These are phyloP conservation scores for Dimocarpus longan DNA, from an alignment of 345 rosid genomes.

Conservation along the genomic window DNA sequence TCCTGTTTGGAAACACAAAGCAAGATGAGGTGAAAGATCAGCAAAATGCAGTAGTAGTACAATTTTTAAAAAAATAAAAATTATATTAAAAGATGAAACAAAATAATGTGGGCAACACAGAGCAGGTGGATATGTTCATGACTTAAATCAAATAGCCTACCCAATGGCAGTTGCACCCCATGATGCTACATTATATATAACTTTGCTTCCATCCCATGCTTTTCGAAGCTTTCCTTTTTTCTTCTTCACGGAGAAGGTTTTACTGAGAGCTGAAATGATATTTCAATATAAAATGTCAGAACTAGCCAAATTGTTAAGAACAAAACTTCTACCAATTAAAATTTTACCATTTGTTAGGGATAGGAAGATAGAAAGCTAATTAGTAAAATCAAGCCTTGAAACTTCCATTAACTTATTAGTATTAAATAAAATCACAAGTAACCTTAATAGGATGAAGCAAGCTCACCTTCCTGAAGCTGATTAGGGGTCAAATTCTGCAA, in stretches of 20 bases:
- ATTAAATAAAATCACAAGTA: background rate
- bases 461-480: slow-evolving; percentile 94
- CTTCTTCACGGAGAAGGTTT: slow-evolving; percentile 81
- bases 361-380: background rate
- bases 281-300: slow-evolving; percentile 18
- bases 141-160: slow-evolving; percentile 37
- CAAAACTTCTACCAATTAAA: slow-evolving; percentile 8
- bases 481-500: slow-evolving; percentile 82
- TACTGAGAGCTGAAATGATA: slow-evolving; percentile 69
- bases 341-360: background rate
- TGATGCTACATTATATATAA: slow-evolving; percentile 87
- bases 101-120: background rate
- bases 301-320: slow-evolving; percentile 1
- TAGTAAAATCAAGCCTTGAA: background rate
- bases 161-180: slow-evolving; percentile 99
- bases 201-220: slow-evolving; percentile 99
- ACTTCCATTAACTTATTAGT: background rate
- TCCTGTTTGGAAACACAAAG: slow-evolving; percentile 42
- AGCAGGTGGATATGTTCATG: background rate
- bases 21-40: background rate
- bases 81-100: background rate
- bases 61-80: no score
- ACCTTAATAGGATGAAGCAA: slow-evolving; percentile 6
- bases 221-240: slow-evolving; percentile 90
- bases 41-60: background rate